These are phyloP conservation scores for Hermanozyma aechmeae DNA, from an alignment of 805 yeast species.

Conservation along the genomic window DNA sequence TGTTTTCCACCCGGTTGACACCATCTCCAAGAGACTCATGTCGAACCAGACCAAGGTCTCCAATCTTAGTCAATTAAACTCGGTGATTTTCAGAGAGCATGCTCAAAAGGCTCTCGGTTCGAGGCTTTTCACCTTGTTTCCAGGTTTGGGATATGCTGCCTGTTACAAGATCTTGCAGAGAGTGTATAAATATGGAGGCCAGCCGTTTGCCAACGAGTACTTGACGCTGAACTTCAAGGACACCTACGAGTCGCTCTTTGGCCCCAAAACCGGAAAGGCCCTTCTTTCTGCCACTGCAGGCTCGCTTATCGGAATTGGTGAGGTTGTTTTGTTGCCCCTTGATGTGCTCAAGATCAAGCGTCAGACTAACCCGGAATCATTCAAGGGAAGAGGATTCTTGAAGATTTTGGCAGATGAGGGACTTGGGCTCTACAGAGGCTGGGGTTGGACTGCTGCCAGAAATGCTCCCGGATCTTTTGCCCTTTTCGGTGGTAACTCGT, in stretches of 20 bases:
- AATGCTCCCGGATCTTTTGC: slow-evolving; percentile 99
- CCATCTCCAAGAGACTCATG: slow-evolving; percentile 93
- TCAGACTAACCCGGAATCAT: slow-evolving; percentile 99
- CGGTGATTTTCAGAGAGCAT: slow-evolving; percentile 77
- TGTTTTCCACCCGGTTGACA: slow-evolving; percentile 97
- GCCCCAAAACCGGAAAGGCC: slow-evolving; percentile 96
- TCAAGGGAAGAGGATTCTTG: slow-evolving; percentile 94
- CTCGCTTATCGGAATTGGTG: slow-evolving; percentile 95
- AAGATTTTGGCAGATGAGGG: slow-evolving; percentile 88
- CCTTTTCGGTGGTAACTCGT: slow-evolving; percentile 95
- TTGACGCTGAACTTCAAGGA: slow-evolving; percentile 65
- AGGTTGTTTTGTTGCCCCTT: slow-evolving; percentile 86
- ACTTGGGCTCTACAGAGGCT: slow-evolving; percentile 86
- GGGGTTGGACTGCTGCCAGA: slow-evolving; percentile 99
- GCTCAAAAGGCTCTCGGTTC: slow-evolving; percentile 62
- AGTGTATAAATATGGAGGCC: slow-evolving; percentile 98
- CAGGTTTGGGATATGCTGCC: slow-evolving; percentile 98
- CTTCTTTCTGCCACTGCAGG: slow-evolving; percentile 96
- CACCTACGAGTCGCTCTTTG: slow-evolving; percentile 68
- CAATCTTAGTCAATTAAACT: slow-evolving; percentile 58
- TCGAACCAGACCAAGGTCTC: slow-evolving; percentile 66
- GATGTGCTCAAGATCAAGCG: slow-evolving; percentile 97
- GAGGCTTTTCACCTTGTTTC: slow-evolving; percentile 79
- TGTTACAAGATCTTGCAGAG: slow-evolving; percentile 93
- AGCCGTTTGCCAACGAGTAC: slow-evolving; percentile 95